Evolutionary conservation across 371 early-diverging fungal genomes (phyloP), one percentile per base, ranked within the genome.

Genomic region (Lichtheimia ornata): DNA sequence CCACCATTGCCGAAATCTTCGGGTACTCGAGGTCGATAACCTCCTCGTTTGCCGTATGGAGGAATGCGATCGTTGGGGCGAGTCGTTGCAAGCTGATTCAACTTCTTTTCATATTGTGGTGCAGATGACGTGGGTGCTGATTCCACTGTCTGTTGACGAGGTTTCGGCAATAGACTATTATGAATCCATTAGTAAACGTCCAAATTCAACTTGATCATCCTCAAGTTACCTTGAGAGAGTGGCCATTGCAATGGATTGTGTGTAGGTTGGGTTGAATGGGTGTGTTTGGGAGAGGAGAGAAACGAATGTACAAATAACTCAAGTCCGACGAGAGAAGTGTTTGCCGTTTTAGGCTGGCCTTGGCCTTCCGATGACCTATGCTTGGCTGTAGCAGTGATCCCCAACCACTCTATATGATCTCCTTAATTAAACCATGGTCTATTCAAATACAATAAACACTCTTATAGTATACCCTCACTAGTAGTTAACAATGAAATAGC

Each of bases 1-100:
- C 98, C 98, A 35, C 98, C 98, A 73, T 96, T 95, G 54, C 95
- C 96, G 77, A 90, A 97, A 73, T 97, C 97, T 66, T 91, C 86
- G 12, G 77, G 74, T n/a, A 83, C 83, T 59, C 88, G 84, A 58
- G 97, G 97, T 58, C 85, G 81, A 72, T 87, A 97, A 24, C 86
- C 91, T 58, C 73, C 43, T 59, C 97, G 90, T 53, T 88, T 71
- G 14, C 96, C 94, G 64, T 95, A 73, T 17, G 91, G 88, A n/a
- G 97, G 95, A 71, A 76, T 85, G 74, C 66, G 57, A 40, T 69
- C 70, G 22, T 65, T 64, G 15, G 65, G 72, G 1, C 74, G 69
- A 54, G 74, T 76, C 25, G 74, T 62, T 55, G 79, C 63, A 22
- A 74, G 60, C 51, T 73, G 74, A 56, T 68, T 73, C 24, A 70